A percentile compares a stretch with the other conserved stretches of the same genome.
Evolutionary conservation across 257 asterid genomes (phyloP).

Genomic region (Fraxinus quadrangulata): DNA sequence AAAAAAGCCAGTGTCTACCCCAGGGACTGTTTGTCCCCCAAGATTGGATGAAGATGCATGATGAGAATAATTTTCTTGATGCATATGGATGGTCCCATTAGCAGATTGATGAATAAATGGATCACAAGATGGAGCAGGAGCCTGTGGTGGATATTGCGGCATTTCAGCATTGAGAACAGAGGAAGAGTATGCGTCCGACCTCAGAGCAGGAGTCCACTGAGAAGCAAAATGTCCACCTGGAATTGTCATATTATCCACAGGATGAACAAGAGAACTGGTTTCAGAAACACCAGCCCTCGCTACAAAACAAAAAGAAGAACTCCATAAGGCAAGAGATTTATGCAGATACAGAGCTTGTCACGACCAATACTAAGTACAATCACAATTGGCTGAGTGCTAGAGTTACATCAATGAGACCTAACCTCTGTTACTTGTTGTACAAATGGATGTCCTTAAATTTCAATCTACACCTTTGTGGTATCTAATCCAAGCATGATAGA

Average conservation of each 20-base stretch:
- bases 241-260: constrained; percentile 42
- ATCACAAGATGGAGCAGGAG: constrained; percentile 49
- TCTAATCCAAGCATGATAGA: not conserved
- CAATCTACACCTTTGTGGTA: not conserved
- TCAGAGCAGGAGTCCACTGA: constrained; percentile 54
- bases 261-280: constrained; percentile 43
- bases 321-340: not conserved
- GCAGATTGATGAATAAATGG: constrained; percentile 48
- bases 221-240: constrained; percentile 52
- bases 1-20: constrained; percentile 46
- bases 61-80: constrained; percentile 50
- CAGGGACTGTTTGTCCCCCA: constrained; percentile 50
- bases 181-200: constrained; percentile 49
- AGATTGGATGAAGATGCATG: constrained; percentile 61
- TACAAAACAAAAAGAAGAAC: constrained; percentile 25
- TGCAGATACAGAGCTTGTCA: not conserved
- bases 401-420: not conserved
- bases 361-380: not conserved
- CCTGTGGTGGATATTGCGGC: constrained; percentile 52
- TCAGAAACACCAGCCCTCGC: constrained; percentile 49
- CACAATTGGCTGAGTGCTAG: not conserved
- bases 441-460: not conserved
- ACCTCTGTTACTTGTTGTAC: not conserved
- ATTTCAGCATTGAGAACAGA: constrained; percentile 43
- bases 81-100: constrained; percentile 42